Conservation (phyloP, 2,329 filamentous ascomycete species). For the Orbilia javanica region DNA sequence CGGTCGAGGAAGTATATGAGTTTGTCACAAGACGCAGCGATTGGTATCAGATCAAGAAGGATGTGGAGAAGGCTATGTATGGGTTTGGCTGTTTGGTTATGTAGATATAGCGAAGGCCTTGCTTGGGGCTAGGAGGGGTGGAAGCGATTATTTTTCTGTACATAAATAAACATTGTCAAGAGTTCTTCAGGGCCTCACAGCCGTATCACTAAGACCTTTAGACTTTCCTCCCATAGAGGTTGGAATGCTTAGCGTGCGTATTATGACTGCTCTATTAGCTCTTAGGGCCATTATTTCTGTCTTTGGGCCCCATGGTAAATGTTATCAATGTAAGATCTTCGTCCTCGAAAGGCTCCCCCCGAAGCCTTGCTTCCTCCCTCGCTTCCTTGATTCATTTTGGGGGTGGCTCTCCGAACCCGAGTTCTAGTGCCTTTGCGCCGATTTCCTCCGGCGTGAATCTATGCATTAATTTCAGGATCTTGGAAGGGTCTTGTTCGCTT, state of each 20-base stretch:
- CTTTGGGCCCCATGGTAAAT: too few species aligned
- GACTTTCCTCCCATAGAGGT: too few species aligned
- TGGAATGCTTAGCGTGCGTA: too few species aligned
- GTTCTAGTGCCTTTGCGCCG: conserved; percentile 11
- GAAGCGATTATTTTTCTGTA: background rate
- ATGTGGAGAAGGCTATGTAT: conserved; percentile 97
- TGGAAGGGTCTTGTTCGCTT: conserved; percentile 15
- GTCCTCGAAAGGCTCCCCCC: background rate
- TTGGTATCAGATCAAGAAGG: conserved; percentile 89
- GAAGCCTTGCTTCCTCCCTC: background rate
- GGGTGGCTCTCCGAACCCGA: background rate
- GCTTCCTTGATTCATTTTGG: background rate
- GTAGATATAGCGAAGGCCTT: conserved; percentile 68
- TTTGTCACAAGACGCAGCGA: conserved; percentile 94
- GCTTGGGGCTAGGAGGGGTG: background rate
- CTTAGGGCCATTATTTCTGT: too few species aligned
- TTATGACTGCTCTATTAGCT: too few species aligned
- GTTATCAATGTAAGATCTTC: background rate
- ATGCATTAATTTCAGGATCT: conserved; percentile 49
- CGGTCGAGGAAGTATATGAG: conserved; percentile 96
- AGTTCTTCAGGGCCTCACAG: background rate
- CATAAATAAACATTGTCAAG: background rate
- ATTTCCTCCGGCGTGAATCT: conserved; percentile 37
- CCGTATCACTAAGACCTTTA: too few species aligned
- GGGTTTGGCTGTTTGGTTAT: conserved; percentile 89